Conservation (phyloP, 257 asterid genomes). For the Ophiorrhiza pumila region DNA sequence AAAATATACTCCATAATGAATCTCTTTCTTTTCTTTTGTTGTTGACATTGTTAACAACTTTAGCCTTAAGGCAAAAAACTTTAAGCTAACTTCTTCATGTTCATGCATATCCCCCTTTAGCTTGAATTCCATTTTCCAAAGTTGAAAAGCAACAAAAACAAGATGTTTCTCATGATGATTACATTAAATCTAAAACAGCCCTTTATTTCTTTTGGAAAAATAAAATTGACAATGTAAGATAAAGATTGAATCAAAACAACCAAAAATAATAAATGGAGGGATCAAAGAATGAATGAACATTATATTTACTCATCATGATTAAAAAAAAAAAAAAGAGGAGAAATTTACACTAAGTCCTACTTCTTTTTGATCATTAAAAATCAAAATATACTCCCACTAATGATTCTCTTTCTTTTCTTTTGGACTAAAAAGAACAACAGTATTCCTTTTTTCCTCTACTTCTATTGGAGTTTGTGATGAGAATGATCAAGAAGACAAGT, state of each 20-base stretch:
- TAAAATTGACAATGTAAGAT: background rate
- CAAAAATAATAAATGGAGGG: background rate
- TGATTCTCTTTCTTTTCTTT: background rate
- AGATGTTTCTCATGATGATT: background rate
- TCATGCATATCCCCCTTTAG: no score
- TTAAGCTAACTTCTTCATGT: background rate
- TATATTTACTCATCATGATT: slow-evolving; percentile 18
- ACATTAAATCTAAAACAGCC: background rate
- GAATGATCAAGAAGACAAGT: slow-evolving; percentile 40
- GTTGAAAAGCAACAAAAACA: background rate
- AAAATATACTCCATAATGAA: background rate
- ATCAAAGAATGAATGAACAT: slow-evolving; percentile 46
- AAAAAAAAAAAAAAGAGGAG: no score
- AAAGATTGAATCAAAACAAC: background rate
- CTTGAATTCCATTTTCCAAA: background rate
- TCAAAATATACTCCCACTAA: slow-evolving; percentile 8
- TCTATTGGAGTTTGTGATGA: background rate
- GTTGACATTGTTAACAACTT: background rate
- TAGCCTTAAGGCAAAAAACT: background rate
- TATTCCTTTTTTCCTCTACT: background rate
- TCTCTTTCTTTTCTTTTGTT: background rate
- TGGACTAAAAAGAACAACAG: background rate
- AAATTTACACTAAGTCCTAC: slow-evolving; percentile 43
- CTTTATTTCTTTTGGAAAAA: no score
- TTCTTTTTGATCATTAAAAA: background rate